A percentile compares a stretch with the other conserved stretches of the same genome.
Evolutionary conservation across 257 asterid genomes (phyloP).

Genomic region (Sherardia arvensis): DNA sequence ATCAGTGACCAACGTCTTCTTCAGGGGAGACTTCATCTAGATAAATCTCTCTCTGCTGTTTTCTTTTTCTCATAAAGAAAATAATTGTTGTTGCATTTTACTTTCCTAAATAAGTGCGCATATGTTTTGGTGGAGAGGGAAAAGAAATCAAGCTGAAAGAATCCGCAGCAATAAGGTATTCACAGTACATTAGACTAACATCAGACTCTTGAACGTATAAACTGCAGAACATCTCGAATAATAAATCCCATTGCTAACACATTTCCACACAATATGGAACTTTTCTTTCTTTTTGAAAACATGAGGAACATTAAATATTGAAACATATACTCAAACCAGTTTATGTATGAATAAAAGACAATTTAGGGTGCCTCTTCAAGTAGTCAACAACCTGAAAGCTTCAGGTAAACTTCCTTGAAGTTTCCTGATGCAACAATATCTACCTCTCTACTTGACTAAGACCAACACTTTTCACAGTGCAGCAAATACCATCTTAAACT

Average conservation of each 20-base stretch:
- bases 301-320: background rate
- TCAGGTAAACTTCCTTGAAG: background rate
- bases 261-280: background rate
- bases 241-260: background rate
- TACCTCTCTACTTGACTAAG: background rate
- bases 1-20: background rate
- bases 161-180: background rate
- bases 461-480: background rate
- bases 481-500: background rate
- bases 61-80: background rate
- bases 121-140: background rate
- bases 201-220: too few species aligned
- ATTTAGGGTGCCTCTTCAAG: background rate
- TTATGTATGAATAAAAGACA: background rate
- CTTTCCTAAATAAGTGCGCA: background rate
- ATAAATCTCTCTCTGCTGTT: background rate
- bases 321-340: background rate
- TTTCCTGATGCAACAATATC: background rate
- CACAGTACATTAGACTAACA: too few species aligned
- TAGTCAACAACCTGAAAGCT: background rate
- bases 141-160: too few species aligned
- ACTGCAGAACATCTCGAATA: too few species aligned
- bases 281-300: too few species aligned
- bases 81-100: too few species aligned
- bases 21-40: background rate